Base-by-base conservation (phyloP, 2,329 filamentous ascomycete genomes). In the Onygenales sp. region DNA sequence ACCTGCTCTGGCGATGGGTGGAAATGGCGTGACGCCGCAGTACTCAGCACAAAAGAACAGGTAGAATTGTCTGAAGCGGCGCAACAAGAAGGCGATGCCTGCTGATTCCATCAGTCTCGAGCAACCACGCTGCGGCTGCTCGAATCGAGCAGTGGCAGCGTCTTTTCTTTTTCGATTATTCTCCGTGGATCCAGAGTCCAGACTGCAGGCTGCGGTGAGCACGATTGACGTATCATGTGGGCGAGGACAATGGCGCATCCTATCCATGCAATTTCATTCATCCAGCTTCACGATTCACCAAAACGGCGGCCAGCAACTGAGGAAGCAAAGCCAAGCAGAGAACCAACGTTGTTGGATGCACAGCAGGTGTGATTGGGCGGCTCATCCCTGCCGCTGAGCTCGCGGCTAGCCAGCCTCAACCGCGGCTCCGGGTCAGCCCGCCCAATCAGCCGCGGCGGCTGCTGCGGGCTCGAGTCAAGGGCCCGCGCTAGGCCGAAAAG, bases 371-470 rank as follows among this genome's bases (percentile, higher is more conserved):
- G 39, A 52, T 44, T 52, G 50, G 50, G 14, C 21, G 6, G 14
- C 10, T 13, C 5, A 31, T 32, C 50, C 50, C 50, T 45, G 31
- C 14, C 32, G n/a, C 39, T 36, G 13, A 51, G 49, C 42, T 51
- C 39, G 38, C 42, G 42, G 50, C 42, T 52, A 33, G n/a, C 31
- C 42, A 46, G 50, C 31, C 41, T 46, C 42, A 45, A 52, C 50
- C 50, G 43, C 33, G 8, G 42, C 33, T 17, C 33, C 42, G 50
- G 50, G 50, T 36, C 50, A 33, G 41, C 9, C 17, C 39, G 39
- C 42, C 50, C 41, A 52, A 38, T 43, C 39, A 51, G 46, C 17
- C 17, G 36, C 2, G 35, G 21, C 7, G 7, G 11, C 27, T 39
- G 46, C 38, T 41, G 46, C 46, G 31, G 41, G 46, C 14, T 35